Evolutionary conservation across 2,329 filamentous ascomycete species (phyloP).

Genomic region (Neurospora crassa): DNA sequence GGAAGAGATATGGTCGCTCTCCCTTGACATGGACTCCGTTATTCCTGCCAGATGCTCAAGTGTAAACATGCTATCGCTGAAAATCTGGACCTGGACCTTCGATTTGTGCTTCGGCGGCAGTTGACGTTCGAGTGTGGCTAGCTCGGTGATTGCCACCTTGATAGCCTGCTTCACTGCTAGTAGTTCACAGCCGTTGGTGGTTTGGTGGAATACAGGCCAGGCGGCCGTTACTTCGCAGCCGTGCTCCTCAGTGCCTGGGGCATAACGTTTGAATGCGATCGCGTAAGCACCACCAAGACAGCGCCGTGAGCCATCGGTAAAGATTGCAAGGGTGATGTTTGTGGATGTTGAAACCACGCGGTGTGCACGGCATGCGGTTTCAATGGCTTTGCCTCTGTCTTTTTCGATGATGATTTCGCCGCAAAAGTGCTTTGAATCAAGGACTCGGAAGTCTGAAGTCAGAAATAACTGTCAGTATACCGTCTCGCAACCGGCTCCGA

Average conservation of each 20-base stretch:
- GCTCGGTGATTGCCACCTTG: background rate
- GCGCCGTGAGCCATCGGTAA: background rate
- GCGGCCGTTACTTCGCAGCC: background rate
- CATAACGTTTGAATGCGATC: background rate
- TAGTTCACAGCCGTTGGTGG: background rate
- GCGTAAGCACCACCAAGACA: background rate
- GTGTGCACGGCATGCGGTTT: background rate
- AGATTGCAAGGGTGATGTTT: background rate
- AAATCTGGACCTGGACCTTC: background rate
- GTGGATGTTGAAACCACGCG: background rate
- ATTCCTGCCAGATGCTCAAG: background rate
- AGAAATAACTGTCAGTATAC: background rate
- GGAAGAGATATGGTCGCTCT: background rate
- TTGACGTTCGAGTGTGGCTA: background rate
- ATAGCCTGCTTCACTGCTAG: background rate
- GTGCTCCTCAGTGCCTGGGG: background rate
- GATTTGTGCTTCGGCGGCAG: background rate
- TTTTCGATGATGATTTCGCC: background rate
- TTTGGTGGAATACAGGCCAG: accelerated
- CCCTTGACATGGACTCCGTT: background rate
- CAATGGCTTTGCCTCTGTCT: background rate
- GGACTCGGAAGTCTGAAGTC: background rate
- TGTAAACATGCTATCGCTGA: background rate
- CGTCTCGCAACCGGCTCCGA: too few species aligned
- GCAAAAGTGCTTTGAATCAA: background rate